These are phyloP conservation scores for Galeopsis tetrahit DNA, from an alignment of 257 asterid genomes.

Conservation along the genomic window DNA sequence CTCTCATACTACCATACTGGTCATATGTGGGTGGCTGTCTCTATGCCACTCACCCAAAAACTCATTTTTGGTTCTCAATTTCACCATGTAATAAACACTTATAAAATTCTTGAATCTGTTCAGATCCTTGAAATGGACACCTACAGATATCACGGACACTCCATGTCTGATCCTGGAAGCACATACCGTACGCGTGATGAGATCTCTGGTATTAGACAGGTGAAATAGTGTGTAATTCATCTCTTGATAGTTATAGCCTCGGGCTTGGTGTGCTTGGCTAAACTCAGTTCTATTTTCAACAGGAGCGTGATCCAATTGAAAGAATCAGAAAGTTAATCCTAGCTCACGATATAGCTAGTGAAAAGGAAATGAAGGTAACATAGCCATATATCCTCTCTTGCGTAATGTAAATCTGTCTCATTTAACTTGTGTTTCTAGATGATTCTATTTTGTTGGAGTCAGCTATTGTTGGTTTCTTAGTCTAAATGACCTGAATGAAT, in stretches of 20 bases:
- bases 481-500: background rate
- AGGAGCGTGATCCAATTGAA: conserved; percentile 98
- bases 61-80: conserved; percentile 27
- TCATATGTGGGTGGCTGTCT: background rate
- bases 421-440: conserved; percentile 20
- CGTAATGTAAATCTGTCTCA: conserved; percentile 4
- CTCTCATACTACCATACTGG: background rate
- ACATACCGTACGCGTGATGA: conserved; percentile 98
- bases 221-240: conserved; percentile 31
- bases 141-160: conserved; percentile 95
- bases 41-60: background rate
- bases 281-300: conserved; percentile 28
- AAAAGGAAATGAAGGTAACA: conserved; percentile 86
- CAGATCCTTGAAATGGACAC: conserved; percentile 99
- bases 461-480: background rate
- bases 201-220: conserved; percentile 94
- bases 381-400: conserved; percentile 13
- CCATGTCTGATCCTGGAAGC: conserved; percentile 99
- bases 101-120: conserved; percentile 36
- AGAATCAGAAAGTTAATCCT: conserved; percentile 86
- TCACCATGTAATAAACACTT: conserved; percentile 23
- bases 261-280: background rate
- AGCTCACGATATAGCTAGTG: conserved; percentile 77
- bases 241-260: conserved; percentile 18
- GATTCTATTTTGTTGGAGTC: conserved; percentile 18